Evolutionary conservation across 2,329 filamentous ascomycete genomes (phyloP).

Genomic region (Aspergillus pseudoglaucus): DNA sequence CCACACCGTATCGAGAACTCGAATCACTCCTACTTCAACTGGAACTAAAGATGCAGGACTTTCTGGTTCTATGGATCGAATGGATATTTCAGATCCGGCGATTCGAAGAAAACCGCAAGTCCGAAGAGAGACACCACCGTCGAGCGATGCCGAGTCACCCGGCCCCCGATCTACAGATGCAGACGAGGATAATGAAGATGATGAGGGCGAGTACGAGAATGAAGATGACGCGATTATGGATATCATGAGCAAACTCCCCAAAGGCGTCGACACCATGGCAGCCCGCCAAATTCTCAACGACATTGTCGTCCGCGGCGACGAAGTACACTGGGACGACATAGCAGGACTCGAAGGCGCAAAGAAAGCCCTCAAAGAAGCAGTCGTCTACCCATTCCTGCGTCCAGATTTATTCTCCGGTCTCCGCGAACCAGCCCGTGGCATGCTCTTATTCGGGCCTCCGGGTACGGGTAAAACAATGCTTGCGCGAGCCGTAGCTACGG

Average conservation of each 20-base stretch:
- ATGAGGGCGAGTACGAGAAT: constrained; percentile 42
- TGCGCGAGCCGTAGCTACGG: constrained; percentile 86
- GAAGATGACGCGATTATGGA: constrained; percentile 54
- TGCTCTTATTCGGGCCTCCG: constrained; percentile 92
- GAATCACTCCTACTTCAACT: constrained; percentile 11
- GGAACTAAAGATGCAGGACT: constrained; percentile 30
- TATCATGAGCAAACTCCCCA: constrained; percentile 70
- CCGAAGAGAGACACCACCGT: constrained; percentile 40
- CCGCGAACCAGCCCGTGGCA: constrained; percentile 85
- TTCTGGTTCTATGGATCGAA: constrained; percentile 16
- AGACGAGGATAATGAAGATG: constrained; percentile 40
- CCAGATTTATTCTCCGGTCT: constrained; percentile 95
- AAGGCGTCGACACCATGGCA: constrained; percentile 72
- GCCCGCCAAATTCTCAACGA: constrained; percentile 94
- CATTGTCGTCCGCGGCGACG: constrained; percentile 87
- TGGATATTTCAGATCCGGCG: constrained; percentile 17
- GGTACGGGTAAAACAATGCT: constrained; percentile 99
- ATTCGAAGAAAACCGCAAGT: constrained; percentile 25
- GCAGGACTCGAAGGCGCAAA: constrained; percentile 88
- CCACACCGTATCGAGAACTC: constrained; percentile 8
- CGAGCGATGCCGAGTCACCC: constrained; percentile 34
- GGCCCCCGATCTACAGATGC: constrained; percentile 46
- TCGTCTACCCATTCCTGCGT: constrained; percentile 92
- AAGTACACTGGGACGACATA: constrained; percentile 91
- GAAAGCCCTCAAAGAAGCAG: constrained; percentile 84